Base-by-base conservation (phyloP, 805 yeast genomes). In the Saturnispora kantuleensis region DNA sequence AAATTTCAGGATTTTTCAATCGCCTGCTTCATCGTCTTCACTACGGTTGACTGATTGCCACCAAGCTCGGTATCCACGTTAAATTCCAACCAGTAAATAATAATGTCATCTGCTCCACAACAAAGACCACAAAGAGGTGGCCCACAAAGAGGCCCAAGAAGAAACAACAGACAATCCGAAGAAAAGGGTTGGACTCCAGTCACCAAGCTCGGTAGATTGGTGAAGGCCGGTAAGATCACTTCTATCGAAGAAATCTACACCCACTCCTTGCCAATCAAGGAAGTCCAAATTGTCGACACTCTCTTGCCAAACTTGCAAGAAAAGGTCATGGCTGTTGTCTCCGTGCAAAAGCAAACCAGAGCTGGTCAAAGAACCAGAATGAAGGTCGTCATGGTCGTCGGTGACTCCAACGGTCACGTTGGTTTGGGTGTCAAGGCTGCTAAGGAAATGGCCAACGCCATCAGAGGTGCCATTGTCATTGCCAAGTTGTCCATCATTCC, bases 341-440 rank as follows among this genome's bases (percentile, higher is more conserved):
- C 98, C 61, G 98, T 93, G 64, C 98, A 93, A 79, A 93, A 93
- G 84, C 98, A 93, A 79, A 93, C 98, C 81, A 82, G 96, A 77
- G 98, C 98, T 67, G 98, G 98, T 88, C 98, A 93, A 82, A 90
- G 98, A 83, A 93, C 97, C 77, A 88, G 98, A 82, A 89, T 93
- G 84, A 94, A 94, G 93, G 98, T 97, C 74, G 95, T 93, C 68
- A 97, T 93, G 70, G 88, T 93, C 68, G 88, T 93, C 71, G 98
- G 98, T 80, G 98, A 93, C 80, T 77, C 89, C 68, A 87, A 88
- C 87, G 98, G 98, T 73, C 98, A 93, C 81, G 96, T 93, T 76
- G 98, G 98, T 86, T 84, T 93, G 71, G 98, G 98, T 79, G 88
- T 93, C 79, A 93, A 93, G 88, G 90, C 97, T 71, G 96, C 98